Evolutionary conservation across 225 moss, liverwort and hornwort species (phyloP).

Genomic region (Anthoceros angustus): DNA sequence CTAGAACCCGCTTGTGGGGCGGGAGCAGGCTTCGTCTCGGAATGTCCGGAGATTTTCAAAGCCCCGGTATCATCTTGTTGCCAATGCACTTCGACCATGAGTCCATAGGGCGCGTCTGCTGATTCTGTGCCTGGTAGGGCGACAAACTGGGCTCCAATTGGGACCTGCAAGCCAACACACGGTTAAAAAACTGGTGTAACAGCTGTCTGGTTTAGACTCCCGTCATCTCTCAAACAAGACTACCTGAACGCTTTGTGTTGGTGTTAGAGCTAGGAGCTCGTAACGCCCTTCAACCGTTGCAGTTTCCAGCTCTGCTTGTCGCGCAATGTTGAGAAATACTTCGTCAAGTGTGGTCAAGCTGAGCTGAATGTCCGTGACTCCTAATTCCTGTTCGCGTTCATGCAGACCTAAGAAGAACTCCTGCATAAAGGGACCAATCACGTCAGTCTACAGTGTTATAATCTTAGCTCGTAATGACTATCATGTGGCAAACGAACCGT

Average conservation of each 20-base stretch:
- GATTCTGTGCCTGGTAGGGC: conserved; percentile 58
- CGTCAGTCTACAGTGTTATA: background rate
- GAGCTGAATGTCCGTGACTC: conserved; percentile 72
- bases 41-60: conserved; percentile 62
- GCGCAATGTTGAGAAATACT: conserved; percentile 86
- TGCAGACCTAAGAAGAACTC: conserved; percentile 59
- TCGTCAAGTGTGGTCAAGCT: conserved; percentile 91
- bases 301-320: conserved; percentile 84
- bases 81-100: conserved; percentile 96
- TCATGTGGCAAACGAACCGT: conserved; percentile 26
- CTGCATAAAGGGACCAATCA: conserved; percentile 17
- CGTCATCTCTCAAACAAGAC: conserved; percentile 24
- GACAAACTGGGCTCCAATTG: conserved; percentile 62
- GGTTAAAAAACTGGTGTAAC: background rate
- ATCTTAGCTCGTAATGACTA: background rate
- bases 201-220: background rate
- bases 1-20: background rate
- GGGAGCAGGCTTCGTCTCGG: conserved; percentile 34
- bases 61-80: conserved; percentile 86
- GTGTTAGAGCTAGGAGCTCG: conserved; percentile 42
- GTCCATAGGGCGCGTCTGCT: conserved; percentile 39
- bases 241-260: conserved; percentile 23
- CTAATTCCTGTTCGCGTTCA: conserved; percentile 39
- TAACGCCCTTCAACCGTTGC: conserved; percentile 90
- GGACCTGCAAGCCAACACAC: conserved; percentile 33